Evolutionary conservation across 768 basidiomycete genomes (phyloP).

Genomic region (Suillus fuscotomentosus): DNA sequence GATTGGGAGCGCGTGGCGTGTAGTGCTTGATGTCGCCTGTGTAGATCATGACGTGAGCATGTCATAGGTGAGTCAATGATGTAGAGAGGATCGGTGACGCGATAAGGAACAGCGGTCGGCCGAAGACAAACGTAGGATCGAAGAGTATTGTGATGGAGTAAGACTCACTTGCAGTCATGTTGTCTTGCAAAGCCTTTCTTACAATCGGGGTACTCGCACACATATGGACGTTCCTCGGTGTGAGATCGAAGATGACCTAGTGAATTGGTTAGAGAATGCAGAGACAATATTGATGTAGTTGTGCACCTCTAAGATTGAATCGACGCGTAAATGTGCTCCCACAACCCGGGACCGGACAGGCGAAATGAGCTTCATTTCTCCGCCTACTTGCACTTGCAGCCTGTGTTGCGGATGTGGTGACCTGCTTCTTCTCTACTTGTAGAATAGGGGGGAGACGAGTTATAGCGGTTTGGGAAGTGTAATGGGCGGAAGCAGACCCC

Average conservation of each 20-base stretch:
- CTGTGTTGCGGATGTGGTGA: constrained; percentile 93
- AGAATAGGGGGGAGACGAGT: constrained; percentile 79
- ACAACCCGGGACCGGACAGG: constrained; percentile 93
- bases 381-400: constrained; percentile 86
- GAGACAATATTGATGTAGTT: constrained; percentile 1
- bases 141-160: not conserved
- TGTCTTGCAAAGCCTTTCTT: constrained; percentile 94
- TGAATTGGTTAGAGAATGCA: constrained; percentile 24
- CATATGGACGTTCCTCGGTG: constrained; percentile 92
- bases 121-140: not conserved
- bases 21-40: constrained; percentile 85
- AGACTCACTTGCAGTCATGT: constrained; percentile 92
- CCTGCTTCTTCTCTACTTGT: constrained; percentile 92
- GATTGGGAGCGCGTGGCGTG: constrained; percentile 81
- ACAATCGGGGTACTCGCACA: constrained; percentile 92
- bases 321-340: constrained; percentile 96
- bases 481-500: constrained; percentile 26
- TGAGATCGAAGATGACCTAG: constrained; percentile 91
- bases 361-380: constrained; percentile 88
- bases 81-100: not conserved
- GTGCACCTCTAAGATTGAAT: constrained; percentile 80
- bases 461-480: constrained; percentile 30
- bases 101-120: not conserved
- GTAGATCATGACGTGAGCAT: constrained; percentile 8
- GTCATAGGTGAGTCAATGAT: constrained; percentile 1